These are phyloP conservation scores for Pseudozyma pruni DNA, from an alignment of 1,284 basidiomycete genomes.

Conservation along the genomic window DNA sequence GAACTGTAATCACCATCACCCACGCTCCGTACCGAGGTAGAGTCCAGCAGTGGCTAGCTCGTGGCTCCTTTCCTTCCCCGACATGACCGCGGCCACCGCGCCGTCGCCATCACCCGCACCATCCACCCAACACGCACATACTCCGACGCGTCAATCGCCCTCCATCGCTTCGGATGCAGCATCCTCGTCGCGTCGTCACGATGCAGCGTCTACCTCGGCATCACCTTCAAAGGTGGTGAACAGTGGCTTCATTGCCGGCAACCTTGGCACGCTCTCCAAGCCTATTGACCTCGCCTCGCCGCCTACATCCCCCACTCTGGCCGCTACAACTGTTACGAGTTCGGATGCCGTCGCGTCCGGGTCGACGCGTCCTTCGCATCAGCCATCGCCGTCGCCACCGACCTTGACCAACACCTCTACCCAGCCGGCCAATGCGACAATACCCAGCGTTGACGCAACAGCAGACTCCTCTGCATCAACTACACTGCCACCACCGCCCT, in stretches of 20 bases:
- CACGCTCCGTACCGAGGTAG: slow-evolving; percentile 1
- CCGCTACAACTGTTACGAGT: slow-evolving; percentile 2
- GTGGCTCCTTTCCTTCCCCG: slow-evolving; percentile 1
- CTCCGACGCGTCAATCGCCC: slow-evolving; percentile 28
- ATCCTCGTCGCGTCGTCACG: slow-evolving; percentile 42
- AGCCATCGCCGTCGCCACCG: slow-evolving; percentile 15
- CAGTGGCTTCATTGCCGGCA: background rate
- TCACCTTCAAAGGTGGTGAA: slow-evolving; percentile 31
- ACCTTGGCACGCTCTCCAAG: slow-evolving; percentile 32
- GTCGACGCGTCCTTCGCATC: slow-evolving; percentile 24
- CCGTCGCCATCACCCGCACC: slow-evolving; percentile 47
- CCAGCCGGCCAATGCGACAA: background rate
- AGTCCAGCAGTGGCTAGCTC: slow-evolving; percentile 5
- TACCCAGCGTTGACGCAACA: background rate
- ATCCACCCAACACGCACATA: slow-evolving; percentile 31
- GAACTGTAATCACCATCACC: slow-evolving; percentile 38
- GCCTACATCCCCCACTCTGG: slow-evolving; percentile 23
- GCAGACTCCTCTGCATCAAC: slow-evolving; percentile 8
- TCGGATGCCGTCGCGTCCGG: slow-evolving; percentile 23
- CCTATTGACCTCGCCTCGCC: slow-evolving; percentile 50
- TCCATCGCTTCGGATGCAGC: slow-evolving; percentile 15
- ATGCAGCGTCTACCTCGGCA: slow-evolving; percentile 32
- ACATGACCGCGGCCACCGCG: slow-evolving; percentile 49
- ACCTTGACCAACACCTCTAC: slow-evolving; percentile 1
- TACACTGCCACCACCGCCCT: slow-evolving; percentile 17